Evolutionary conservation across 352 stramenopile genomes (phyloP), one percentile per base, ranked within the genome.

Genomic region (Pythium aristosporum): DNA sequence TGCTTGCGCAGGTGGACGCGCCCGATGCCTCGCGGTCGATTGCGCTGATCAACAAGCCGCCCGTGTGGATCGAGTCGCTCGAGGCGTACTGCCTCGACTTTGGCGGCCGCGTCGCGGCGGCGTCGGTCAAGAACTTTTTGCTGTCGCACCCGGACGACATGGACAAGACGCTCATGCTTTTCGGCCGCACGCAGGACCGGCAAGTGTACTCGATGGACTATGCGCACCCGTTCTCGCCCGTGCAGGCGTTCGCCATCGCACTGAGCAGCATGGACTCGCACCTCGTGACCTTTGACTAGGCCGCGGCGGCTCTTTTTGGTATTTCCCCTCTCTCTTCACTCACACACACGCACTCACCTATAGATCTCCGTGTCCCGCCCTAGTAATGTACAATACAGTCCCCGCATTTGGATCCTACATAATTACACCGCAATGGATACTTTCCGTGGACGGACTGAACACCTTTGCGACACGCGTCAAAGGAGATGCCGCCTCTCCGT

Each of bases 151-250:
- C 84, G 34, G 74, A 92, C 58, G 85, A 93, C 65, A 92, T 91
- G 79, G 85, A 92, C 74, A 91, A 91, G 71, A 92, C 85, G 44
- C 75, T 92, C 16, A 92, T 92, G 79, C 81, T 96, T 5, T 94
- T 94, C 48, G 86, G 88, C 15, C 84, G 87, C 56, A 96, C 88
- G 56, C 75, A 91, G 63, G 87, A 93, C 71, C 80, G 83, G 1
- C 82, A 96, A 59, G 85, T 96, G 44, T 96, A 95, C 76, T 92
- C 86, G 52, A 91, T 96, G 78, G 88, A 96, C 74, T 95, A 93
- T 64, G 74, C 73, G 20, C 81, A 91, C 60, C 87, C 88, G 61
- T 89, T 96, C 67, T 89, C 88, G 30, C 86, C 88, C 0, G 78
- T 92, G 54, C 85, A 94, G 66, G 88, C 88, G 21, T 95, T 96